These are phyloP conservation scores for Verticillium klebahnii DNA, from an alignment of 2,329 filamentous ascomycete species.

Conservation along the genomic window DNA sequence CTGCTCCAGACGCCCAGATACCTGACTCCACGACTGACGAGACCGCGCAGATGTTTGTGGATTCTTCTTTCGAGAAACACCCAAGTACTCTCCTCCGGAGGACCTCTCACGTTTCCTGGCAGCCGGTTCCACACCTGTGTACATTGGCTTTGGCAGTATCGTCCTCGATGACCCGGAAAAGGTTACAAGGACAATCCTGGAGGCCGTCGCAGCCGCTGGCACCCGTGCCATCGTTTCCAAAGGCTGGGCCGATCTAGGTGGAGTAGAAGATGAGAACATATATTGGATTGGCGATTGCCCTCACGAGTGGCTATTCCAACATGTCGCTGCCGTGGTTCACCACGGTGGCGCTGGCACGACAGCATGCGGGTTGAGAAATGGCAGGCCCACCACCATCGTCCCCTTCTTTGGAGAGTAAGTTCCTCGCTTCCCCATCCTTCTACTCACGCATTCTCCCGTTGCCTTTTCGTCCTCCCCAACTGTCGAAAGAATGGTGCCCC, in stretches of 20 bases:
- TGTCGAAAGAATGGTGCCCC: too few relatives aligned
- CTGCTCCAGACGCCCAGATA: slow-evolving; percentile 22
- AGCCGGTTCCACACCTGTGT: slow-evolving; percentile 67
- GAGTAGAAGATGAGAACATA: slow-evolving; percentile 70
- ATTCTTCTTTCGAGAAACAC: slow-evolving; percentile 70
- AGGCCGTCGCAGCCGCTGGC: slow-evolving; percentile 61
- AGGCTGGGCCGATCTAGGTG: slow-evolving; percentile 82
- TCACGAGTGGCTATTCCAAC: slow-evolving; percentile 85
- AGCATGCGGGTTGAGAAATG: slow-evolving; percentile 74
- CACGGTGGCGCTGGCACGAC: slow-evolving; percentile 87
- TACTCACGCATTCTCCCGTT: too few relatives aligned
- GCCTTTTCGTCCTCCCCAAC: too few relatives aligned
- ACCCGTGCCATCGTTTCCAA: slow-evolving; percentile 80
- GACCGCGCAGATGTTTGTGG: slow-evolving; percentile 67
- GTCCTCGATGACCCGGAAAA: slow-evolving; percentile 71
- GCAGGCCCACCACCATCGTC: slow-evolving; percentile 75
- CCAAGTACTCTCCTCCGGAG: slow-evolving; percentile 60
- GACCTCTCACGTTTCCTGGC: slow-evolving; percentile 63
- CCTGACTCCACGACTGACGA: slow-evolving; percentile 58
- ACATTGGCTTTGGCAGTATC: slow-evolving; percentile 81
- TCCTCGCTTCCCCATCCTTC: not conserved
- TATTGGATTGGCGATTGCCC: slow-evolving; percentile 83
- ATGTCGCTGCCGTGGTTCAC: slow-evolving; percentile 77
- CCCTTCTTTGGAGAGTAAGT: slow-evolving; percentile 73
- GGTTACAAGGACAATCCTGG: slow-evolving; percentile 68